These are phyloP conservation scores for Colletotrichum aenigma DNA, from an alignment of 2,329 filamentous ascomycete genomes.

Conservation along the genomic window DNA sequence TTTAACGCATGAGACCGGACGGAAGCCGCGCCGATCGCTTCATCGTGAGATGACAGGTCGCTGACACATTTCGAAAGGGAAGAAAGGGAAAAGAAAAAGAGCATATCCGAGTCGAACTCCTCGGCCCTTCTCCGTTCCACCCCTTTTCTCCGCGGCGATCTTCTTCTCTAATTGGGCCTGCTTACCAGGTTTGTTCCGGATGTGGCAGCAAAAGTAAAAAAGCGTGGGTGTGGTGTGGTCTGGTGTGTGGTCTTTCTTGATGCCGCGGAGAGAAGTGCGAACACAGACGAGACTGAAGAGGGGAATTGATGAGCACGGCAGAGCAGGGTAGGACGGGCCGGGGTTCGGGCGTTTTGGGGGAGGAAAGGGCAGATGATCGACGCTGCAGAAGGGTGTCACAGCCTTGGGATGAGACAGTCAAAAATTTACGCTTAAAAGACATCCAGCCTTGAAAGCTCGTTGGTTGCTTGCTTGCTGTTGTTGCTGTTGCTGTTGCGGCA, in stretches of 20 bases:
- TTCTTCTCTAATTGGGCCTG: neutral
- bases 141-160: neutral
- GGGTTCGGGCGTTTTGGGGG: neutral
- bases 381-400: conserved; percentile 12
- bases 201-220: neutral
- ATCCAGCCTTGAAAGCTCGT: neutral
- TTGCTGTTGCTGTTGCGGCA: neutral
- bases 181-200: neutral
- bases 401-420: conserved; percentile 6
- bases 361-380: conserved; percentile 4
- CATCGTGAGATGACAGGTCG: conserved; percentile 2
- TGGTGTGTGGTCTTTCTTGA: neutral
- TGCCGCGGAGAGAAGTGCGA: neutral
- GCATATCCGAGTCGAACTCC: neutral
- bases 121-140: neutral
- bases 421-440: conserved; percentile 20
- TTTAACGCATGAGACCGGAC: conserved; percentile 11
- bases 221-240: neutral
- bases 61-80: neutral
- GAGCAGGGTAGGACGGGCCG: neutral
- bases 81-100: neutral
- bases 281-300: neutral
- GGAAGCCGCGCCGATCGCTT: neutral
- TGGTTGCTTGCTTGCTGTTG: neutral
- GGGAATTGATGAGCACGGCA: neutral